A percentile compares a stretch with the other conserved stretches of the same genome.
Evolutionary conservation across 495 filamentous ascomycete genomes (phyloP).

Genomic region (Penicillium lividum): DNA sequence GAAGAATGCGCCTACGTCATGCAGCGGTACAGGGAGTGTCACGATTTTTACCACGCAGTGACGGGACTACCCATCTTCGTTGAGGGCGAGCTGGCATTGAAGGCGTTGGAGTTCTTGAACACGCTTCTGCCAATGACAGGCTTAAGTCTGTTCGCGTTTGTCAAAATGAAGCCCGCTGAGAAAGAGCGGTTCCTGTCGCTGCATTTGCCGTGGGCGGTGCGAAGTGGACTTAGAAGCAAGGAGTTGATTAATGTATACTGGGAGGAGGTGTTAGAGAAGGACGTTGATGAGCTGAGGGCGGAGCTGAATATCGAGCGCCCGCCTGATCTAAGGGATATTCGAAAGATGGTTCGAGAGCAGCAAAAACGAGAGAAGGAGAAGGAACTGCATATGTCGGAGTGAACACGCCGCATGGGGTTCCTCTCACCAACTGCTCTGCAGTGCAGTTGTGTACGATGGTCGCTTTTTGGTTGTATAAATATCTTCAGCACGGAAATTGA

Average conservation of each 20-base stretch:
- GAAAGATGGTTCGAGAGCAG: slow-evolving; percentile 67
- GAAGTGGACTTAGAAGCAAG: slow-evolving; percentile 72
- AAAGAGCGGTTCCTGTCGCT: slow-evolving; percentile 67
- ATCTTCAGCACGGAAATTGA: neutral
- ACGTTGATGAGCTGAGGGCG: slow-evolving; percentile 72
- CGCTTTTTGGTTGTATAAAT: slow-evolving; percentile 1
- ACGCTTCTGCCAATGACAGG: slow-evolving; percentile 95
- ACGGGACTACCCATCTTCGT: slow-evolving; percentile 88
- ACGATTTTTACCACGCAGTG: slow-evolving; percentile 97
- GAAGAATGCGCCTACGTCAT: slow-evolving; percentile 96
- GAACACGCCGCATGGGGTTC: neutral
- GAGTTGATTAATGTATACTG: slow-evolving; percentile 97
- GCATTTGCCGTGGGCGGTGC: slow-evolving; percentile 89
- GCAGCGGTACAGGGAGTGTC: slow-evolving; percentile 96
- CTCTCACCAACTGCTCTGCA: neutral
- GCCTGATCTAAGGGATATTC: slow-evolving; percentile 81
- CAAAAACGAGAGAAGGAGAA: slow-evolving; percentile 64
- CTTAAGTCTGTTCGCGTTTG: slow-evolving; percentile 67
- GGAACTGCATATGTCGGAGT: slow-evolving; percentile 31
- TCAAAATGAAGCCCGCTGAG: slow-evolving; percentile 75
- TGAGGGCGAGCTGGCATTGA: slow-evolving; percentile 92
- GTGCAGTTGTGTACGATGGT: slow-evolving; percentile 6
- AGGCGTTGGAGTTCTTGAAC: slow-evolving; percentile 96
- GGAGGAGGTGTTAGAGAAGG: slow-evolving; percentile 90
- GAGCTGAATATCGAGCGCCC: slow-evolving; percentile 84